Base-by-base conservation (phyloP, 192 early-diverging fungal genomes). In the Coemansia sp. region DNA sequence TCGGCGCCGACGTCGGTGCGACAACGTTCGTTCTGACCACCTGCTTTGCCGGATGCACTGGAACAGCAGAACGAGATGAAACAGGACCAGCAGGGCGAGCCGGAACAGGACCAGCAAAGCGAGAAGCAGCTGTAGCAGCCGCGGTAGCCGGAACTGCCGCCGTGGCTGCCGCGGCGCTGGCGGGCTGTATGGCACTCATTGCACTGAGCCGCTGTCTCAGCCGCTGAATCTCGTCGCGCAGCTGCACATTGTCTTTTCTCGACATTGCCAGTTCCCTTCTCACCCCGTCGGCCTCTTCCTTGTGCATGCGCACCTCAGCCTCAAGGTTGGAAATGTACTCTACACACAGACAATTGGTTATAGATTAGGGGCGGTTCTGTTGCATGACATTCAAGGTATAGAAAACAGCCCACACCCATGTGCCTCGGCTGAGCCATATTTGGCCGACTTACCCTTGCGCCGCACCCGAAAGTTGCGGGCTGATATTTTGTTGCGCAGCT, bases 401-500 rank as follows among this genome's bases (percentile, higher is more conserved):
- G 28, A 31, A 31, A 31, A 26, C 28, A 31, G 28, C 28, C 7
- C 28, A 31, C 28, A 31, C 28, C 28, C n/a, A 31, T 31, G 28
- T 31, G 28, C 28, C 28, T 31, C 28, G 7, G 28, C 28, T 31
- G 28, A 31, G 28, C 28, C 28, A 7, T 31, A 31, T 31, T 11
- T 38, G 31, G 31, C 14, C 10, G 14, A 58, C 74, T 71, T 77
- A 77, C 74, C 92, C 83, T 94, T 94, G 82, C 91, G 84, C 54
- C 92, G 84, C 47, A 87, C 83, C 46, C 92, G 83, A 73, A 94
- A 94, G 74, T 91, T 92, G 66, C 91, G 81, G 18, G 92, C 92
- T 18, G 88, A 90, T 34, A 94, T 87, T 67, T 94, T 94, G 81
- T 94, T 94, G 55, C 92, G 82, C 70, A 92, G 73, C 78, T 91